Base-by-base conservation (phyloP, 2,329 filamentous ascomycete species). In the Aspergillus brasiliensis region DNA sequence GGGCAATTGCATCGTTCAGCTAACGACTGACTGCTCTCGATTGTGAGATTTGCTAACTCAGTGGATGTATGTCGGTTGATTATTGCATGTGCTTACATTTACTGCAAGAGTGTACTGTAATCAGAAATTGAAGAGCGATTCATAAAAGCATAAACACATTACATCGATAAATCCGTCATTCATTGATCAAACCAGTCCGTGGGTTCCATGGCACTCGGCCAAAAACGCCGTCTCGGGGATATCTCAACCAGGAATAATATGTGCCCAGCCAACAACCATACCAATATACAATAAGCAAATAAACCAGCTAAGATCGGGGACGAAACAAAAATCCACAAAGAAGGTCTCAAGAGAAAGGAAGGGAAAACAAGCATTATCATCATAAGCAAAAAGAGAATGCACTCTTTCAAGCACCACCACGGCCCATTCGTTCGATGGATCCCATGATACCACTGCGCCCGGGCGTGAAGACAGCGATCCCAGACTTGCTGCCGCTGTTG, bases 371-470 rank as follows among this genome's bases (percentile, higher is more conserved):
- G 34, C 13, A 28, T 37, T 47, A 58, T 56, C 38, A 10, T 47
- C 21, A 21, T 13, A 25, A 23, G 37, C 19, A 28, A 21, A 51
- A 5, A 5, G 15, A 6, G n/a, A 15, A 3, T 51, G 27, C 27
- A 4, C 8, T 10, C 44, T 37, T 57, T 53, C n/a, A 72, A 17
- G 59, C 65, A 56, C 70, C 71, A 40, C 72, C 72, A 27, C 82
- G 88, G 8, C 91, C 91, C 92, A 96, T 96, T 77, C 88, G 87
- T 81, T 96, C 91, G 73, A 96, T 95, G 17, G 90, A 92, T 68
- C 84, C 90, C 88, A 96, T 88, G 70, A 95, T 89, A 58, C 89
- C 87, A 71, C 89, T 91, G 69, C 91, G 83, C 13, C 79, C 78
- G 8, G 76, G 74, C 1, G 72, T 72, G 40, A 72, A 71, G 25